Base-by-base conservation (phyloP, 2,329 filamentous ascomycete genomes). In the Colletotrichum musae region DNA sequence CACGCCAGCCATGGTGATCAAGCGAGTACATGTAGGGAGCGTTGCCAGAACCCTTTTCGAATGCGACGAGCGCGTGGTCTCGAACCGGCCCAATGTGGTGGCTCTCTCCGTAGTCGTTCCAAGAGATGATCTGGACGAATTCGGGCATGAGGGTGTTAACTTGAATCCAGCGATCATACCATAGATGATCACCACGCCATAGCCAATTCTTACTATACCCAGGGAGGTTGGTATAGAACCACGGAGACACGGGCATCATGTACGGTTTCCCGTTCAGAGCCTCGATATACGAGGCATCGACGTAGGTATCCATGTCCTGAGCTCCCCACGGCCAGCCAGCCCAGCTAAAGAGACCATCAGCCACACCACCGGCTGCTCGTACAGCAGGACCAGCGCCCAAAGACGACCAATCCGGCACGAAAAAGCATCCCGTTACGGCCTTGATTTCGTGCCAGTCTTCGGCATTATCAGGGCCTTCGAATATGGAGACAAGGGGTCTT, bases 151-250 rank as follows among this genome's bases (percentile, higher is more conserved):
- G 15, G 15, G 21, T 9, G 67, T 81, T 88, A 71, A 89, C 59
- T 84, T 81, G 73, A 12, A 83, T 77, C 89, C 89, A 91, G 18
- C 89, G 85, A 61, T 87, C 80, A 70, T 83, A 85, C 88, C 89
- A 92, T 9, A 91, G 76, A 62, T 85, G 80, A 72, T 91, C 89
- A 26, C 87, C 86, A 24, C 84, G 83, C 82, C 87, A 91, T 6
- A 90, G 79, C 88, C 89, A 91, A 74, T 89, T 88, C 78, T 91
- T 91, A 50, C 79, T 76, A 73, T 83, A 90, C 13, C 80, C 79
- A 0, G 86, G 84, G 3, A 90, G 78, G 64, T 88, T 86, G 47
- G 89, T 89, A 76, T 85, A 89, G 76, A 89, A 89, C 87, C 86
- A 89, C 0, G 87, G 86, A 0, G 84, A 85, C 15, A 87, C 83